Base-by-base conservation (phyloP, 495 filamentous ascomycete genomes). In the Penicillium egyptiacum region DNA sequence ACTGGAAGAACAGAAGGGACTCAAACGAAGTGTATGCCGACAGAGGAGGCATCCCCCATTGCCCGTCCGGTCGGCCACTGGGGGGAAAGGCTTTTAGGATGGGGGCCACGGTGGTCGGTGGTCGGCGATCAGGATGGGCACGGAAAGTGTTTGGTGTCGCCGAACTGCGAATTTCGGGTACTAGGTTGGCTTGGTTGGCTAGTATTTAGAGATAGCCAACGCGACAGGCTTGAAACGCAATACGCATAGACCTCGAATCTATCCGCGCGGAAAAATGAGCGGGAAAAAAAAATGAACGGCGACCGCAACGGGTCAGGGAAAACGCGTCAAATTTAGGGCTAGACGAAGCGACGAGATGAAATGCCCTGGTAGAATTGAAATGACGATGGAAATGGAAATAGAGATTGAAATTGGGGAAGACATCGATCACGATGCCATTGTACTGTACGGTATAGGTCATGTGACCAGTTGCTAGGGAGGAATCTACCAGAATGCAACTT, bases 1-100 rank as follows among this genome's bases (percentile, higher is more conserved):
- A 86, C 72, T 95, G 91, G 74, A 96, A 94, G 59, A 98, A 83
- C 54, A 97, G 82, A 19, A 97, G 81, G 33, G 83, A 86, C 80
- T 97, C 93, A 76, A 96, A 88, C 51, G 88, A 87, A 58, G 91
- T 93, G 73, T 92, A 92, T 60, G 81, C 73, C 60, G 81, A 80
- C 69, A 84, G 70, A 67, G 76, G 73, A 79, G 80, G 75, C 78
- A 79, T 80, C 64, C 72, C 76, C 73, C 75, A 76, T 75, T 75
- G 70, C 69, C 72, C 72, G 73, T 67, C 67, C 56, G 64, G 61
- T 68, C 70, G 75, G 73, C 74, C 70, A 71, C 73, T 71, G 66
- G 74, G 65, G 65, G 71, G 61, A 50, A 66, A 60, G 49, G 49
- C 45, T 65, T 64, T 65, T 42, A 63, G 67, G 63, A 79, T 76